Conservation (phyloP, 169 alveolate genomes). For the Sarcocystis neurona region DNA sequence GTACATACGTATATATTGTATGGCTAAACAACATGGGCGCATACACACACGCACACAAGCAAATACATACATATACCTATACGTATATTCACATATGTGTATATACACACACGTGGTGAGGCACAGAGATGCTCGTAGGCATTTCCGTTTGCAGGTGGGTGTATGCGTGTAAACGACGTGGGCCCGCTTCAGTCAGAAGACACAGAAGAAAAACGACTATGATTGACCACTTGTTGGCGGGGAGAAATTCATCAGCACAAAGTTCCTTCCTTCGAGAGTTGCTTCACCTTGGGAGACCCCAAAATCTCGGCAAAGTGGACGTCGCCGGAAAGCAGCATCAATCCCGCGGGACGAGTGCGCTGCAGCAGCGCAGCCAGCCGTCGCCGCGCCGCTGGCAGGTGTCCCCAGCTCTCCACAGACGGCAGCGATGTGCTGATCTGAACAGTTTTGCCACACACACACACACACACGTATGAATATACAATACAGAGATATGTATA, state of each 20-base stretch:
- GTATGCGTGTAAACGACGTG: not conserved
- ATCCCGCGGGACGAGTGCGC: slow-evolving; percentile 67
- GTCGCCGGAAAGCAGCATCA: slow-evolving; percentile 72
- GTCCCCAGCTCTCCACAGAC: slow-evolving; percentile 73
- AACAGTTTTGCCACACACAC: too few relatives aligned
- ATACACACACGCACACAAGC: too few relatives aligned
- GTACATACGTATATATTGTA: too few relatives aligned
- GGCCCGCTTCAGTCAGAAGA: not conserved
- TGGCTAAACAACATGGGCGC: too few relatives aligned
- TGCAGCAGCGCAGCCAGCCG: slow-evolving; percentile 58
- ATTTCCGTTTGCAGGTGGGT: not conserved
- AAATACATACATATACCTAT: not conserved
- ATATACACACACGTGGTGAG: not conserved
- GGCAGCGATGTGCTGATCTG: slow-evolving; percentile 69
- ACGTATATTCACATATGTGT: not conserved
- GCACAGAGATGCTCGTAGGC: not conserved
- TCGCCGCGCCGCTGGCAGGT: slow-evolving; percentile 65
- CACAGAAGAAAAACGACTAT: not conserved
- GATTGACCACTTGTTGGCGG: not conserved
- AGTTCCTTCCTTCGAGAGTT: not conserved
- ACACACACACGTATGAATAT: too few relatives aligned
- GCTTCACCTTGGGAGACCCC: slow-evolving; percentile 47
- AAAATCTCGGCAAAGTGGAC: slow-evolving; percentile 72
- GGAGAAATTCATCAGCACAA: not conserved
- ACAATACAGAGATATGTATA: too few relatives aligned